A percentile compares a stretch with the other conserved stretches of the same genome.
Evolutionary conservation across 2,329 filamentous ascomycete genomes (phyloP).

Genomic region (Cercospora sp.): DNA sequence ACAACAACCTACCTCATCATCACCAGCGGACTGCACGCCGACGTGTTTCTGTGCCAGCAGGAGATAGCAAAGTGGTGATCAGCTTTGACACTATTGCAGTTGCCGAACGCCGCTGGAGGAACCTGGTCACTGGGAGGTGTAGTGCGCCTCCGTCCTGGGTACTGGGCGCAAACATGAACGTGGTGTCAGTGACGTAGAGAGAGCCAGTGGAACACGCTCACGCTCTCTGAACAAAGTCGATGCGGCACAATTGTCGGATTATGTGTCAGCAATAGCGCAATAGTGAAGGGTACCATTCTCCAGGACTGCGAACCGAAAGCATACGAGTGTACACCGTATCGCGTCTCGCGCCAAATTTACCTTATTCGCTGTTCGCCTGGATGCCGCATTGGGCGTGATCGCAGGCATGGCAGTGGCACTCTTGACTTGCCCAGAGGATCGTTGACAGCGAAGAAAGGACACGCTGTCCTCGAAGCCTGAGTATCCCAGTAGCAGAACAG

Average conservation of each 20-base stretch:
- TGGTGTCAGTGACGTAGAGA: background rate
- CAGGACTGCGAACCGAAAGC: background rate
- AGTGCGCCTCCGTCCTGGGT: background rate
- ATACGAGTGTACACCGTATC: background rate
- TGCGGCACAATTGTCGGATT: background rate
- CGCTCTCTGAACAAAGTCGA: background rate
- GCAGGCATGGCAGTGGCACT: background rate
- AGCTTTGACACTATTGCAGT: background rate
- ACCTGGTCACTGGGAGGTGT: background rate
- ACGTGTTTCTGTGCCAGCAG: background rate
- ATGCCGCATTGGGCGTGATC: background rate
- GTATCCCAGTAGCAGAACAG: background rate
- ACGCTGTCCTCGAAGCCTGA: background rate
- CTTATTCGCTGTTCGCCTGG: background rate
- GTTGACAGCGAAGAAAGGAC: background rate
- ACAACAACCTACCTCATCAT: background rate
- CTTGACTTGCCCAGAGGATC: background rate
- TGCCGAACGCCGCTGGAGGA: background rate
- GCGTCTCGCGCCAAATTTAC: background rate
- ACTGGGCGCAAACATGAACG: background rate
- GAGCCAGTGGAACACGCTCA: background rate
- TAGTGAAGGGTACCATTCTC: background rate
- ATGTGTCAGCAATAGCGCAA: background rate
- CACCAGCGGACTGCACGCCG: background rate
- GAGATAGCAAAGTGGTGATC: background rate